These are phyloP conservation scores for Heliamphora pulchella DNA, from an alignment of 179 eudicot genomes.

Conservation along the genomic window DNA sequence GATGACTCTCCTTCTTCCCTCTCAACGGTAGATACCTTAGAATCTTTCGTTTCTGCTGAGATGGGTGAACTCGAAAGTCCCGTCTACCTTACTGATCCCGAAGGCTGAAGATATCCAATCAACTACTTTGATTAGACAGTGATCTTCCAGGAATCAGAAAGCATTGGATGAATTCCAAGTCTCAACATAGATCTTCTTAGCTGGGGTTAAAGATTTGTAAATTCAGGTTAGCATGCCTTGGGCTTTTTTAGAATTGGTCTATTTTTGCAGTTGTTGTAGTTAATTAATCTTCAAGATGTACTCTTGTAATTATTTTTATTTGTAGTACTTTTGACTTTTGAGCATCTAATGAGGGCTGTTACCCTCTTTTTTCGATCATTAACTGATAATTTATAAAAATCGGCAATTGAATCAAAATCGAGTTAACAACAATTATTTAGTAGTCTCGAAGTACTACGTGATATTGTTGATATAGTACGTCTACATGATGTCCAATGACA, in stretches of 20 bases:
- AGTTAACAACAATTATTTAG: too few species aligned
- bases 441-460: too few species aligned
- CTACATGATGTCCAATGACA: too few species aligned
- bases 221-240: neutral
- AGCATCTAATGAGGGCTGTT: neutral
- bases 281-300: neutral
- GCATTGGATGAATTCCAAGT: neutral
- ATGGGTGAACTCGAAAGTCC: conserved; percentile 71
- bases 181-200: neutral
- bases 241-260: neutral
- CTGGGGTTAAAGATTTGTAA: conserved; percentile 2
- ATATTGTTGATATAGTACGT: too few species aligned
- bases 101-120: conserved; percentile 18
- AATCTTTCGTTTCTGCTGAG: conserved; percentile 89
- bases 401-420: too few species aligned
- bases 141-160: neutral
- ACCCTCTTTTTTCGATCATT: neutral
- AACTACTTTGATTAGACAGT: neutral
- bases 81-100: conserved; percentile 34
- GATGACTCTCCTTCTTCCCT: conserved; percentile 71
- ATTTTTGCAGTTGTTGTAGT: neutral
- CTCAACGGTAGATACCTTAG: conserved; percentile 52
- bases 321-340: neutral
- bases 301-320: neutral
- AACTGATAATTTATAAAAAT: too few species aligned